A percentile compares a stretch with the other conserved stretches of the same genome.
phyloP scores from a whole-genome alignment of 371 early-diverging fungal genomes.

The Apophysomyces ossiformis region DNA sequence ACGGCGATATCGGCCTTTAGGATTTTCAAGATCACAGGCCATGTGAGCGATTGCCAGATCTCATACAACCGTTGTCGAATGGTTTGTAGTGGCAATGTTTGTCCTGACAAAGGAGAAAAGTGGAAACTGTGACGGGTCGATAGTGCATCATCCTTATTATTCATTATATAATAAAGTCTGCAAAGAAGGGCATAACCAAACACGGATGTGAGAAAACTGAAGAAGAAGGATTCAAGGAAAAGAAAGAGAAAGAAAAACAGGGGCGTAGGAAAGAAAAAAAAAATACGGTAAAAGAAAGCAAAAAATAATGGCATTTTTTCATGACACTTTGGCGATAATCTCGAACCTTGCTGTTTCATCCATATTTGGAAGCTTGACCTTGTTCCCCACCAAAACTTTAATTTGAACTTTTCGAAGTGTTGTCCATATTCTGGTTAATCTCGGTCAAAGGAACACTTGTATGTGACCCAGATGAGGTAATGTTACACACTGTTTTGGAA shows the following conservation, averaged over 20 bases:
- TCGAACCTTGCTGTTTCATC: conserved; percentile 6
- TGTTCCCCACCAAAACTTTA: neutral
- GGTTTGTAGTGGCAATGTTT: conserved; percentile 34
- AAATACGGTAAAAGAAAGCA: neutral
- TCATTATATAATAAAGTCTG: conserved; percentile 14
- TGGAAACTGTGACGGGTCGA: conserved; percentile 33
- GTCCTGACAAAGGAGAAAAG: conserved; percentile 38
- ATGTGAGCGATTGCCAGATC: conserved; percentile 42
- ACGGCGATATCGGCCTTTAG: conserved; percentile 51
- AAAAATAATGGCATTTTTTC: neutral
- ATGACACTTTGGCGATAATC: neutral
- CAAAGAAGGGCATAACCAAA: conserved; percentile 6
- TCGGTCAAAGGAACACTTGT: neutral
- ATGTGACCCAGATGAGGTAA: neutral
- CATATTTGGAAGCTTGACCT: conserved; percentile 3
- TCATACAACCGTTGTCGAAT: conserved; percentile 36
- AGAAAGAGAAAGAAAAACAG: conserved; percentile 11
- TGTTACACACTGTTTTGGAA: conserved; percentile 1
- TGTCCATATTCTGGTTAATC: neutral
- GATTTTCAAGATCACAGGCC: conserved; percentile 46
- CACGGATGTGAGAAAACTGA: neutral
- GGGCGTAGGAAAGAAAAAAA: neutral
- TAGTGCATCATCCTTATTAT: conserved; percentile 21
- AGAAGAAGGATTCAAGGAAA: neutral
- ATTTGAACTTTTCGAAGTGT: neutral